Evolutionary conservation across 2,329 filamentous ascomycete species (phyloP).

Genomic region (Teratosphaeria destructans): DNA sequence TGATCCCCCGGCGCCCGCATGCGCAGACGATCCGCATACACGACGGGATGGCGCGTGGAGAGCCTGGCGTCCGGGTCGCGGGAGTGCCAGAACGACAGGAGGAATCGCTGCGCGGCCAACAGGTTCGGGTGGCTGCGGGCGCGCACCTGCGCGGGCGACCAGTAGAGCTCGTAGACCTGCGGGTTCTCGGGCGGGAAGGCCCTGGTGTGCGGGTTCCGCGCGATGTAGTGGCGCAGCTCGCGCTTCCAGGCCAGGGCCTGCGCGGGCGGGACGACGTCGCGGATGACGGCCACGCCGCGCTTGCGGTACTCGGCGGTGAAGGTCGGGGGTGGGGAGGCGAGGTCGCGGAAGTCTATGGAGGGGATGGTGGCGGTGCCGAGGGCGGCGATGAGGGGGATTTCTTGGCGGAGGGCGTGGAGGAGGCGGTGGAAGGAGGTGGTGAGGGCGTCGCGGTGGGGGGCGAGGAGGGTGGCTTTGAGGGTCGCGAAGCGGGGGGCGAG

Average conservation of each 20-base stretch:
- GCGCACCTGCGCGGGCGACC: conserved; percentile 37
- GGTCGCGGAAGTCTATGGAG: conserved; percentile 37
- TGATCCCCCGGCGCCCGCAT: conserved; percentile 46
- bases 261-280: conserved; percentile 34
- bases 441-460: conserved; percentile 38
- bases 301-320: conserved; percentile 50
- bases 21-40: conserved; percentile 40
- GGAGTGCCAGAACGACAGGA: conserved; percentile 41
- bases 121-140: conserved; percentile 38
- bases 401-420: conserved; percentile 32
- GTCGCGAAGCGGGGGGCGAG: conserved; percentile 36
- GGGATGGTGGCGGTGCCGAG: conserved; percentile 34
- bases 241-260: conserved; percentile 37
- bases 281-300: conserved; percentile 41
- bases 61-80: conserved; percentile 32
- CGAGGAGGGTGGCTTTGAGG: conserved; percentile 35
- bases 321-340: conserved; percentile 38
- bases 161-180: conserved; percentile 43
- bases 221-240: conserved; percentile 35
- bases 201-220: conserved; percentile 35
- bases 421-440: conserved; percentile 38
- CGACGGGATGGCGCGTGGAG: conserved; percentile 36
- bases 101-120: conserved; percentile 36
- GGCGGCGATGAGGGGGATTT: conserved; percentile 35
- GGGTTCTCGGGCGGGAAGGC: conserved; percentile 39